Base-by-base conservation (phyloP, 192 early-diverging fungal genomes). In the Backusella westeae region DNA sequence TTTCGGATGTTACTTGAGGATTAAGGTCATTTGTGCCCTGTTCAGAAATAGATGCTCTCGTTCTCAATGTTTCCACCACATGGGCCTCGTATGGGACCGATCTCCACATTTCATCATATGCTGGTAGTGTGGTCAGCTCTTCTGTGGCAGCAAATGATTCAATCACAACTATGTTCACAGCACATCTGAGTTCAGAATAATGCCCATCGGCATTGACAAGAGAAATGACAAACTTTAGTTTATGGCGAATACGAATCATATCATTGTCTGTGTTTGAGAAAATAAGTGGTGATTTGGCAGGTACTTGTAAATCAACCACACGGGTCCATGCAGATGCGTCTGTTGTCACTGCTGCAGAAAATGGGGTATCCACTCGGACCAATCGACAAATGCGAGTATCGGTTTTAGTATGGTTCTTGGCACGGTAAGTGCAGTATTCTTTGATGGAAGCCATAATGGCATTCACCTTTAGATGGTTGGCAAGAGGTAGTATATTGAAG, bases 351-450 rank as follows among this genome's bases (percentile, higher is more conserved):
- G 29, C 14, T 7, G 26, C 46, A 5, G 70, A 12, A 34, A 78
- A 70, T 12, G 73, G 70, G 9, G 77, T 52, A n/a, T 74, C 66
- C 9, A 63, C 59, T 34, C 49, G 26, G n/a, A 67, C 67, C 42
- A 29, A 29, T 14, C 26, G 49, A 14, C 80, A n/a, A 34, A 74
- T 70, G 41, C 74, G 78, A 26, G 67, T 38, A 34, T 77, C 77
- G 0, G 71, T 78, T 69, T 81, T 81, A 21, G 67, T 23, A 9
- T 81, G 36, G 15, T 77, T 63, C 9, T 77, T 82, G 0, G 78
- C 71, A 4, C 77, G 81, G 71, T 87, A 89, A 1, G 88, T 82
- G n/a, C 78, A 76, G 52, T 89, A 90, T 78, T 92, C 90, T 52
- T 88, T 90, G 69, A 92, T 79, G 9, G 82, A 69, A 32, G 83